phyloP scores from a whole-genome alignment of 129 eudicot genomes.

The Calendula officinalis region DNA sequence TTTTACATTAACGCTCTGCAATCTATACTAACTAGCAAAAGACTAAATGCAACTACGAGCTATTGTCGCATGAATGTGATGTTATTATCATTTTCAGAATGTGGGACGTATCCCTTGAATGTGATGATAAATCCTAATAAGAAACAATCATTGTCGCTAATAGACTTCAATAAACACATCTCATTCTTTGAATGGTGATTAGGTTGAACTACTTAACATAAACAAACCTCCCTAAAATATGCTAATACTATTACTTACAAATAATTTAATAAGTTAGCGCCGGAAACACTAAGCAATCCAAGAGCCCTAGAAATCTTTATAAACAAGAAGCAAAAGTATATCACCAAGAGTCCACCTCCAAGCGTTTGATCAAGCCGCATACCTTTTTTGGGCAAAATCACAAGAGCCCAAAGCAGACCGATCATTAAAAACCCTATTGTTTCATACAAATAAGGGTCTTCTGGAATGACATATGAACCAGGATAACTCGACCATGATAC shows the following conservation, averaged over 20 bases:
- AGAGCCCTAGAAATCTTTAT: conserved; percentile 46
- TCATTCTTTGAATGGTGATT: conserved; percentile 18
- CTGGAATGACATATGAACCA: conserved; percentile 38
- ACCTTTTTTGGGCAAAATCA: conserved; percentile 51
- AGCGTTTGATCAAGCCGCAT: conserved; percentile 54
- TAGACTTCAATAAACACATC: conserved; percentile 2
- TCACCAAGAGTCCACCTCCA: conserved; percentile 63
- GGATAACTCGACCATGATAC: conserved; percentile 59
- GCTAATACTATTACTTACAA: conserved; percentile 2
- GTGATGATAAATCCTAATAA: background rate
- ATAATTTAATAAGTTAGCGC: background rate
- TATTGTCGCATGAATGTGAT: too few species aligned
- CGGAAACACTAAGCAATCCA: conserved; percentile 30
- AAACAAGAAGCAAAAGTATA: conserved; percentile 58
- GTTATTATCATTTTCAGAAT: background rate
- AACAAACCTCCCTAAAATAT: background rate
- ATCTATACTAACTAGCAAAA: too few species aligned
- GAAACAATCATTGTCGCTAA: background rate
- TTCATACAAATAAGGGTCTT: conserved; percentile 39
- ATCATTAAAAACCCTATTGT: conserved; percentile 59
- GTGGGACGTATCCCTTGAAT: background rate
- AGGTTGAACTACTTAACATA: background rate
- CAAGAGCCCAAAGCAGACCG: conserved; percentile 77
- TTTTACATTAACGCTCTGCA: too few species aligned
- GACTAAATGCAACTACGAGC: too few species aligned